Conservation (phyloP, 768 basidiomycete species). For the Podaxis carcinomalis region DNA sequence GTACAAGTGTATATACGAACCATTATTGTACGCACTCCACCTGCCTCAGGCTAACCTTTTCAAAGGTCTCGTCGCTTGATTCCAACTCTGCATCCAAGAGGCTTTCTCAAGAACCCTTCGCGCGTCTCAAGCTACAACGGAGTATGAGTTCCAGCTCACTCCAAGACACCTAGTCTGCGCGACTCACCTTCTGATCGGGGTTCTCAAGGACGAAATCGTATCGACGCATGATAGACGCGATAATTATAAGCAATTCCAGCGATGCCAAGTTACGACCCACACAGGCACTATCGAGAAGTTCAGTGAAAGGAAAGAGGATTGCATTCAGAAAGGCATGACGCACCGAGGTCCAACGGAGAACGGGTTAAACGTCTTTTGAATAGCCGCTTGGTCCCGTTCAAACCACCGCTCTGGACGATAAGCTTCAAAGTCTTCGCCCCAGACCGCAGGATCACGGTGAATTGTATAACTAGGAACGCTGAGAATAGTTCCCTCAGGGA, state of each 20-base stretch:
- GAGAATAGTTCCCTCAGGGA: slow-evolving; percentile 72
- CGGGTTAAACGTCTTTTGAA: slow-evolving; percentile 78
- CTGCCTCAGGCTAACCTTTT: not conserved
- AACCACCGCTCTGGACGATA: slow-evolving; percentile 88
- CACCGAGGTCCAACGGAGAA: slow-evolving; percentile 82
- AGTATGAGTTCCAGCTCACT: not conserved
- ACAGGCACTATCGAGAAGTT: slow-evolving; percentile 51
- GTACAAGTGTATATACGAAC: not conserved
- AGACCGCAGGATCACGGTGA: slow-evolving; percentile 64
- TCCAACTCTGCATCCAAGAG: slow-evolving; percentile 66
- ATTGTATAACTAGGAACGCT: slow-evolving; percentile 83
- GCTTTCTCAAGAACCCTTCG: slow-evolving; percentile 89
- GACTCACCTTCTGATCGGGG: slow-evolving; percentile 50
- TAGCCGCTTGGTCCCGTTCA: slow-evolving; percentile 54
- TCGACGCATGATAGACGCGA: slow-evolving; percentile 73
- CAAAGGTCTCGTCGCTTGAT: slow-evolving; percentile 55
- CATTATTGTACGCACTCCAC: not conserved
- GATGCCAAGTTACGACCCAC: slow-evolving; percentile 81
- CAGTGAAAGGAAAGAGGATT: slow-evolving; percentile 1
- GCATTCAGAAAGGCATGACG: slow-evolving; percentile 15
- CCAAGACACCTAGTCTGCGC: too few species aligned
- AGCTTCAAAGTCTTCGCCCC: slow-evolving; percentile 74
- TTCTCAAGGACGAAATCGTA: slow-evolving; percentile 70
- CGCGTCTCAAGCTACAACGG: slow-evolving; percentile 55
- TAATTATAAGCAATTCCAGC: slow-evolving; percentile 75